Percentiles rank a stretch among this genome's conserved stretches.
phyloP scores from a whole-genome alignment of 768 basidiomycete genomes.

The Jaapia argillacea region DNA sequence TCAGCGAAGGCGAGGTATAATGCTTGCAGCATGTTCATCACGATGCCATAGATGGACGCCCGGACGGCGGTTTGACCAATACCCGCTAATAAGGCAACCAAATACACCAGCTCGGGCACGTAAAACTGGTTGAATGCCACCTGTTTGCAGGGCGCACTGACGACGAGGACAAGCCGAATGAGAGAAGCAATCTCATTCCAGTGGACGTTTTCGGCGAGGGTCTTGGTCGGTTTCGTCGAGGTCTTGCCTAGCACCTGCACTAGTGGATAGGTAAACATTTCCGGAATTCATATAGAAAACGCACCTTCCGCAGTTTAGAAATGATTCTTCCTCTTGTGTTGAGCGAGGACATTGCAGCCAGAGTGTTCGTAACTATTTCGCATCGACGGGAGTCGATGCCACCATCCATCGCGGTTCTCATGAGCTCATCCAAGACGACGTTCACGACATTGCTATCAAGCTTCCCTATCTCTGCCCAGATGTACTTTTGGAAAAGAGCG shows the following conservation, averaged over 20 bases:
- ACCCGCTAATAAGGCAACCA: conserved; percentile 68
- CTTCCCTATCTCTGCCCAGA: conserved; percentile 72
- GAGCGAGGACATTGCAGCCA: conserved; percentile 67
- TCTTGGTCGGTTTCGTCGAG: conserved; percentile 49
- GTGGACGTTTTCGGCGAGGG: conserved; percentile 58
- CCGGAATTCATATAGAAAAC: not conserved
- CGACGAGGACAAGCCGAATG: conserved; percentile 62
- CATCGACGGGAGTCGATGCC: conserved; percentile 68
- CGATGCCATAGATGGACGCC: conserved; percentile 71
- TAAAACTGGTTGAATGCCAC: conserved; percentile 64
- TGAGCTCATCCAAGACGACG: conserved; percentile 68
- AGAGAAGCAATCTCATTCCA: conserved; percentile 81
- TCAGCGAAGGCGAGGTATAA: conserved; percentile 52
- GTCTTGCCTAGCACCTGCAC: conserved; percentile 64
- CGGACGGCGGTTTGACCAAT: conserved; percentile 68
- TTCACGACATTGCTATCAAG: conserved; percentile 61
- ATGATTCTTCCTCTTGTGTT: conserved; percentile 71
- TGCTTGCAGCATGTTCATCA: conserved; percentile 76
- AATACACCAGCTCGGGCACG: conserved; percentile 75
- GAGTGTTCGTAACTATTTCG: conserved; percentile 65
- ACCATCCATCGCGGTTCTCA: conserved; percentile 76
- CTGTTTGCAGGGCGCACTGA: conserved; percentile 58
- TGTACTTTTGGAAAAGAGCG: conserved; percentile 53
- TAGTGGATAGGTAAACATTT: not conserved
- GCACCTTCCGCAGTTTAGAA: conserved; percentile 68